These are phyloP conservation scores for Castanopsis chinensis DNA, from an alignment of 306 rosid genomes.

Conservation along the genomic window DNA sequence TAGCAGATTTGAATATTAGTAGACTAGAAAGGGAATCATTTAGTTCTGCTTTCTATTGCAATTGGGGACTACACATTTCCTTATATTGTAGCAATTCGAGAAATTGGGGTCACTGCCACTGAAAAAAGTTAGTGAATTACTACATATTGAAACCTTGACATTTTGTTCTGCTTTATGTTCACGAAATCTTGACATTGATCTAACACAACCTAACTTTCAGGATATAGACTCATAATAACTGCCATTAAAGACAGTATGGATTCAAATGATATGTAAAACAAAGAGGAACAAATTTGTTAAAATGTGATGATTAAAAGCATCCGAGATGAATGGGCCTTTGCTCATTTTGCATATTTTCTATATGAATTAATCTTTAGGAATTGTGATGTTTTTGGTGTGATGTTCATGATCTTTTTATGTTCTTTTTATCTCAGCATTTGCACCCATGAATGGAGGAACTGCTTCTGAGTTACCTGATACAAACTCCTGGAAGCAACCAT, in stretches of 20 bases:
- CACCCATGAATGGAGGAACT: constrained; percentile 62
- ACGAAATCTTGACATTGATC: too few species aligned
- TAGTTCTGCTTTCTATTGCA: neutral
- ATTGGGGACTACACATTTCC: neutral
- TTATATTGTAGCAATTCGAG: neutral
- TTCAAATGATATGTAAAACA: too few species aligned
- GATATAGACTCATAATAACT: too few species aligned
- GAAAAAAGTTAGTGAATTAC: too few species aligned
- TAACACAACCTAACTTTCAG: too few species aligned
- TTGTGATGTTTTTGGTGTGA: constrained; percentile 3
- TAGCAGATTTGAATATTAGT: too few species aligned
- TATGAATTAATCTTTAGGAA: neutral
- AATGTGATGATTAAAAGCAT: too few species aligned
- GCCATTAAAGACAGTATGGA: too few species aligned
- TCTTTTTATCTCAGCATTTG: constrained; percentile 68
- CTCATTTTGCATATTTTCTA: neutral
- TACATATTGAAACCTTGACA: too few species aligned
- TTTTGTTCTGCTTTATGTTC: too few species aligned
- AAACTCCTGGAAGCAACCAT: constrained; percentile 43
- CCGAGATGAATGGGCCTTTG: neutral
- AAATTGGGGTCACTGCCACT: neutral
- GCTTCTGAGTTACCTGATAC: constrained; percentile 31
- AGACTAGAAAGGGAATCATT: neutral
- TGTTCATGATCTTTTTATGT: constrained; percentile 14
- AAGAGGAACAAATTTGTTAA: too few species aligned